Conservation (phyloP, 2,329 filamentous ascomycete genomes). For the Lasiodiplodia hormozganensis region DNA sequence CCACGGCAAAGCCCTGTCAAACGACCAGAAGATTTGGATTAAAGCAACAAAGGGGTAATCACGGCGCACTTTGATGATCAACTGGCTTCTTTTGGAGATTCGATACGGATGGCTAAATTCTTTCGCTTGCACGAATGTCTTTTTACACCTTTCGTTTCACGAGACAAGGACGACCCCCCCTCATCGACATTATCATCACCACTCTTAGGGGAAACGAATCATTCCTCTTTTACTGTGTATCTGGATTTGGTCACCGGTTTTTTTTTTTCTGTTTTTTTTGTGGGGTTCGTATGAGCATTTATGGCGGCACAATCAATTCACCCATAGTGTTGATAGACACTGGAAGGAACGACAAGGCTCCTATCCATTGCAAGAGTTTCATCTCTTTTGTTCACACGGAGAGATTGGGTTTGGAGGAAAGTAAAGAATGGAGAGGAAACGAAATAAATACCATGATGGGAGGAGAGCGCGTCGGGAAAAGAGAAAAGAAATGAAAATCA, state of each 20-base stretch:
- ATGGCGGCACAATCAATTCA: neutral
- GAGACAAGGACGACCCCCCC: constrained; percentile 1
- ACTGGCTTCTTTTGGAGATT: neutral
- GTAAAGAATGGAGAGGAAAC: neutral
- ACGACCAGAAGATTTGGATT: constrained; percentile 54
- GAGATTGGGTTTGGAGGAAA: constrained; percentile 4
- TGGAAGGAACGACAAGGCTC: neutral
- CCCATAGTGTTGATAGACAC: constrained; percentile 22
- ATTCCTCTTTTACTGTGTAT: constrained; percentile 21
- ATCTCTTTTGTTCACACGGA: neutral
- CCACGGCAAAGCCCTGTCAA: constrained; percentile 48
- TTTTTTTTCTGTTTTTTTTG: constrained; percentile 11
- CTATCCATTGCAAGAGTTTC: neutral
- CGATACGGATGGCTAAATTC: constrained; percentile 14
- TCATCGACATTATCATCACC: neutral
- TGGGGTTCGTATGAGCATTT: constrained; percentile 6
- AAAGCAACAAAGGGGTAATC: constrained; percentile 22
- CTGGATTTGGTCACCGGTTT: neutral
- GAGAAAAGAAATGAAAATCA: neutral
- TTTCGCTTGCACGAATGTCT: constrained; percentile 18
- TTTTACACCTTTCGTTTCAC: constrained; percentile 15
- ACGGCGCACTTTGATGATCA: constrained; percentile 16
- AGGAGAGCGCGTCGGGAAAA: neutral
- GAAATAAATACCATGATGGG: neutral
- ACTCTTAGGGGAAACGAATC: neutral